phyloP scores from a whole-genome alignment of 176 grass and related monocot species.

The Hyparrhenia diplandra region DNA sequence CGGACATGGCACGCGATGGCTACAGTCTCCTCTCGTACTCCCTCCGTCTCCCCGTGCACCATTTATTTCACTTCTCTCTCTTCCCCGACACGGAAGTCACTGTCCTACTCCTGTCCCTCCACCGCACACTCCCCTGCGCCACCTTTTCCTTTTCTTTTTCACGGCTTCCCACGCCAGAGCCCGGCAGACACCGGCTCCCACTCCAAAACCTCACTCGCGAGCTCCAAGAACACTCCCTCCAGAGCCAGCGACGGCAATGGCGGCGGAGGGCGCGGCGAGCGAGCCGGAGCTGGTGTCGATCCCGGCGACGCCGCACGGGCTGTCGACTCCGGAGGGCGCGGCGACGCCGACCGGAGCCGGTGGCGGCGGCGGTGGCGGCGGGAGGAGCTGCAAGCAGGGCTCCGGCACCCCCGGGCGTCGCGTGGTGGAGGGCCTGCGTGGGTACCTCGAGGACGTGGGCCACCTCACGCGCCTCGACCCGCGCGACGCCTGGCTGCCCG shows the following conservation, averaged over 20 bases:
- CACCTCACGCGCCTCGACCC: conserved; percentile 92
- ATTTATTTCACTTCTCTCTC: not conserved
- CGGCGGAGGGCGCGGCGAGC: conserved; percentile 21
- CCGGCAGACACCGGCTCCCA: too few relatives aligned
- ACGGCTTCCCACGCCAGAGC: not conserved
- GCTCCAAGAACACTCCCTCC: not conserved
- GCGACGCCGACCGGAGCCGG: conserved; percentile 21
- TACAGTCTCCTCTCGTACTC: conserved; percentile 17
- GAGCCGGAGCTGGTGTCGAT: conserved; percentile 92
- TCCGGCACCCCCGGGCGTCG: conserved; percentile 70
- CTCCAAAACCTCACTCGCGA: not conserved
- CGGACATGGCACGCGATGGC: not conserved
- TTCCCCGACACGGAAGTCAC: conserved; percentile 19
- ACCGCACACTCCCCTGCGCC: not conserved
- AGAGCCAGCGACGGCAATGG: not conserved
- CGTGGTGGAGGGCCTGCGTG: conserved; percentile 74
- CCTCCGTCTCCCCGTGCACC: conserved; percentile 23
- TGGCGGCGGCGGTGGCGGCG: not conserved
- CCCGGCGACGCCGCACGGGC: conserved; percentile 67
- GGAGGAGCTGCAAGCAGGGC: not conserved
- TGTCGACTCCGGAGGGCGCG: conserved; percentile 57
- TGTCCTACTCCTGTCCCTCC: not conserved
- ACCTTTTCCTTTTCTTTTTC: conserved; percentile 4
- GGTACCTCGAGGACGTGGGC: conserved; percentile 95
- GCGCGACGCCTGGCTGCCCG: conserved; percentile 95